Evolutionary conservation across 495 filamentous ascomycete species (phyloP).

Genomic region (Penicillium desertorum): DNA sequence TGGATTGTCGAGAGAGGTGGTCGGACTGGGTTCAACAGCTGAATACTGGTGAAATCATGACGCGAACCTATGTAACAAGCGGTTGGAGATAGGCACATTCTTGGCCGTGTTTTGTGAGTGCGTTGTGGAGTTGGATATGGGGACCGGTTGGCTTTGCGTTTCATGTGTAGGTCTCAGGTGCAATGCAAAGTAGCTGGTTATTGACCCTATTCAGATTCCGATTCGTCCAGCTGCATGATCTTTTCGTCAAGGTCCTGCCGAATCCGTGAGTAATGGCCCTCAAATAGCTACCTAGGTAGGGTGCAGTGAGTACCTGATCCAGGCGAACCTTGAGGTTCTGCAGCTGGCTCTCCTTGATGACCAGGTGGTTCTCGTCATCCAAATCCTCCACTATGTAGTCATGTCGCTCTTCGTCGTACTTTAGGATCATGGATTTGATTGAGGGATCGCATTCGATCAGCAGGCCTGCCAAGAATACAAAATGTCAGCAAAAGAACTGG

Average conservation of each 20-base stretch:
- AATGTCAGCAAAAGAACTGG: neutral
- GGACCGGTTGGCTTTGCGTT: neutral
- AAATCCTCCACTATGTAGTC: conserved; percentile 76
- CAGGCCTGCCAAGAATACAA: conserved; percentile 49
- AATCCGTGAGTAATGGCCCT: conserved; percentile 3
- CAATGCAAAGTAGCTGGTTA: neutral
- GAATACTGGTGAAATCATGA: neutral
- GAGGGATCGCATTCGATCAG: conserved; percentile 76
- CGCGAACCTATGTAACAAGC: neutral
- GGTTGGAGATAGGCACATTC: neutral
- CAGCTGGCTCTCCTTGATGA: conserved; percentile 71
- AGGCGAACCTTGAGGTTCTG: conserved; percentile 57
- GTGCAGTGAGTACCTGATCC: conserved; percentile 52
- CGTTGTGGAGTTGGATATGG: neutral
- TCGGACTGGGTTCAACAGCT: neutral
- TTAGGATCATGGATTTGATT: conserved; percentile 73
- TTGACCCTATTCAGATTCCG: conserved; percentile 44
- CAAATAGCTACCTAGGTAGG: neutral
- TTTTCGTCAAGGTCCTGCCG: conserved; percentile 54
- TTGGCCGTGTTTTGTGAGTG: neutral
- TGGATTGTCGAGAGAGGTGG: neutral
- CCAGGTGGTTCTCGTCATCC: conserved; percentile 65
- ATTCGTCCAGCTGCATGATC: conserved; percentile 54
- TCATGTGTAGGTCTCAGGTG: neutral
- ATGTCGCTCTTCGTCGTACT: conserved; percentile 65